Percentiles rank a stretch among this genome's conserved stretches.
These are phyloP conservation scores for Houttuynia cordata DNA, from an alignment of 164 flowering plant species.

Conservation along the genomic window DNA sequence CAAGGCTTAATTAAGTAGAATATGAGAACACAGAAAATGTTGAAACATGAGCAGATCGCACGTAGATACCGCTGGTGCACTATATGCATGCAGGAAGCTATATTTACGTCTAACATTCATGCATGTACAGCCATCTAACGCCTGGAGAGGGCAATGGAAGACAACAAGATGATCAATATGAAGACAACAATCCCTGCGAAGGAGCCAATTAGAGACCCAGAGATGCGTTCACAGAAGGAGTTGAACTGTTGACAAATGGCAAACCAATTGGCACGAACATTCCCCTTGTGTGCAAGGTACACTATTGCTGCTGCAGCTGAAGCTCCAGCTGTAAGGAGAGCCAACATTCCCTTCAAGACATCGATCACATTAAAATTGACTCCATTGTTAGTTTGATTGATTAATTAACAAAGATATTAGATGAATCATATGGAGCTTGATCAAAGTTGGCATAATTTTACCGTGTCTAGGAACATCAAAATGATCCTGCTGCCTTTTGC, in stretches of 20 bases:
- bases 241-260: slow-evolving; percentile 60
- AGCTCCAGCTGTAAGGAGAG: slow-evolving; percentile 43
- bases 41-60: no score
- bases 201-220: slow-evolving; percentile 66
- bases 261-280: slow-evolving; percentile 53
- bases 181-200: slow-evolving; percentile 30
- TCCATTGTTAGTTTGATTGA: neutral
- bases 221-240: slow-evolving; percentile 47
- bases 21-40: no score
- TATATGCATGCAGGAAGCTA: neutral
- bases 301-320: slow-evolving; percentile 71
- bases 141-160: slow-evolving; percentile 38
- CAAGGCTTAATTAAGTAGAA: no score
- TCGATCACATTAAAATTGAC: neutral
- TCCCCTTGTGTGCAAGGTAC: slow-evolving; percentile 73
- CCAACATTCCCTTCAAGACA: slow-evolving; percentile 35
- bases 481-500: slow-evolving; percentile 29
- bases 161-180: slow-evolving; percentile 33
- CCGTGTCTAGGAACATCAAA: slow-evolving; percentile 51
- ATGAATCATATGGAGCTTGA: no score
- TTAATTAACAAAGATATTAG: no score
- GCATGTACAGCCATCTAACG: slow-evolving; percentile 1
- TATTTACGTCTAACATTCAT: neutral
- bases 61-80: no score
- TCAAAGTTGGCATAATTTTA: slow-evolving; percentile 7